Conservation (phyloP, 208 protist genomes). For the Acanthamoeba sp. region DNA sequence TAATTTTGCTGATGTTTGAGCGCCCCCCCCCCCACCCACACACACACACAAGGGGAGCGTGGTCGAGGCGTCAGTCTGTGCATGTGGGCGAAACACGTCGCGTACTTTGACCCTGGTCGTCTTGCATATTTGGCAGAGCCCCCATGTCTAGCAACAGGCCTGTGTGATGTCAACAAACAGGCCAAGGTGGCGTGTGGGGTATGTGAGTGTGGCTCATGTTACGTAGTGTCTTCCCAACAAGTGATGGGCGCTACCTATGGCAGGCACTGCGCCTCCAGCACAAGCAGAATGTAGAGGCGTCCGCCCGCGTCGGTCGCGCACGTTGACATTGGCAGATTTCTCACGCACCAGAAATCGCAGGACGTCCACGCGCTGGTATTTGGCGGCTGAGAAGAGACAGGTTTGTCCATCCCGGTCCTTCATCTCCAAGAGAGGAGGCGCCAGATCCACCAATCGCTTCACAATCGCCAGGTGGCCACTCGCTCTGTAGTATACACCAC, state of each 20-base stretch:
- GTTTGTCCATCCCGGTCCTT: neutral
- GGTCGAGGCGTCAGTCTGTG: too few species aligned
- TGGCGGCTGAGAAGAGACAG: slow-evolving; percentile 39
- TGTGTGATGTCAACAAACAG: neutral
- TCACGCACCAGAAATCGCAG: neutral
- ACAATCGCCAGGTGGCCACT: neutral
- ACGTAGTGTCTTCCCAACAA: too few species aligned
- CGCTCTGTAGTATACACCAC: neutral
- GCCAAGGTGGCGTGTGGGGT: neutral
- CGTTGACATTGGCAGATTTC: slow-evolving; percentile 51
- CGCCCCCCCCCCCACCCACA: too few species aligned
- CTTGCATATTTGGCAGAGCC: slow-evolving; percentile 23
- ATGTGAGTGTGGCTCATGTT: too few species aligned
- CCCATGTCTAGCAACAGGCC: slow-evolving; percentile 24
- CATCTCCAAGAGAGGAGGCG: neutral
- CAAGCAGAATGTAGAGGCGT: neutral
- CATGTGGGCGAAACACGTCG: too few species aligned
- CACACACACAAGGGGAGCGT: neutral
- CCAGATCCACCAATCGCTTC: neutral
- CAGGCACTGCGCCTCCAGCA: neutral
- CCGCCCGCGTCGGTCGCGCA: neutral
- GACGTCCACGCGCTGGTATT: neutral
- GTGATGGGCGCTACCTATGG: too few species aligned
- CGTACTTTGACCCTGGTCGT: slow-evolving; percentile 23
- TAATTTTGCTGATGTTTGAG: too few species aligned